Conservation (phyloP, 1,284 basidiomycete genomes). For the Thecaphora frezii region DNA sequence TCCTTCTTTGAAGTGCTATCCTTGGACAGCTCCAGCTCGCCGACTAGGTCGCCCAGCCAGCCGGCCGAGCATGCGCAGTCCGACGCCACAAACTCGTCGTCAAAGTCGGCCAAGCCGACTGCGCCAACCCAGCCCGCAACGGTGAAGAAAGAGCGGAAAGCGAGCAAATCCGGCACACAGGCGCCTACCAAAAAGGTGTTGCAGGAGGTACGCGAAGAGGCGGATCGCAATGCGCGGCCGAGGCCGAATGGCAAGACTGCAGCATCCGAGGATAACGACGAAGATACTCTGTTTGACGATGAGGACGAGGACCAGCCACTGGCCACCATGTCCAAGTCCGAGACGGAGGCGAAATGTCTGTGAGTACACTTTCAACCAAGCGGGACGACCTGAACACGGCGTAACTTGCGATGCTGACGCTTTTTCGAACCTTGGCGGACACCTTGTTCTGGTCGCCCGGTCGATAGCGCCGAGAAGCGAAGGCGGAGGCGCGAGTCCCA, state of each 20-base stretch:
- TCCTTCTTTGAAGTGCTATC: background rate
- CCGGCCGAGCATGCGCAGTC: slow-evolving; percentile 13
- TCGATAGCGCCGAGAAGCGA: slow-evolving; percentile 69
- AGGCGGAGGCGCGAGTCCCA: slow-evolving; percentile 78
- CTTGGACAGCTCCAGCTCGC: background rate
- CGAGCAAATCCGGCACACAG: slow-evolving; percentile 21
- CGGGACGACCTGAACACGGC: background rate
- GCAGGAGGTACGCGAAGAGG: slow-evolving; percentile 18
- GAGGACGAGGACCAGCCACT: slow-evolving; percentile 29
- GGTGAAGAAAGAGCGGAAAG: slow-evolving; percentile 1
- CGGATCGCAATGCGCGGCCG: background rate
- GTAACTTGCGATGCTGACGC: background rate
- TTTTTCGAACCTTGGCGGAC: background rate
- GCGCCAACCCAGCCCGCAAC: slow-evolving; percentile 11
- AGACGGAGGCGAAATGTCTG: slow-evolving; percentile 35
- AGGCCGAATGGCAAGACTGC: background rate
- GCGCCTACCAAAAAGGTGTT: slow-evolving; percentile 9
- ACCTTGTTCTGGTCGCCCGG: background rate
- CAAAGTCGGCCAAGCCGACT: slow-evolving; percentile 7
- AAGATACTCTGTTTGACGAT: slow-evolving; percentile 13
- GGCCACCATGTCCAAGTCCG: slow-evolving; percentile 26
- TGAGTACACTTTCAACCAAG: background rate
- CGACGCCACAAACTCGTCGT: background rate
- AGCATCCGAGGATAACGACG: background rate
- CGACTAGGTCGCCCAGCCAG: slow-evolving; percentile 8